Percentiles rank a stretch among this genome's conserved stretches.
Conservation (phyloP, 345 rosid species). For the Brassica nigra region DNA sequence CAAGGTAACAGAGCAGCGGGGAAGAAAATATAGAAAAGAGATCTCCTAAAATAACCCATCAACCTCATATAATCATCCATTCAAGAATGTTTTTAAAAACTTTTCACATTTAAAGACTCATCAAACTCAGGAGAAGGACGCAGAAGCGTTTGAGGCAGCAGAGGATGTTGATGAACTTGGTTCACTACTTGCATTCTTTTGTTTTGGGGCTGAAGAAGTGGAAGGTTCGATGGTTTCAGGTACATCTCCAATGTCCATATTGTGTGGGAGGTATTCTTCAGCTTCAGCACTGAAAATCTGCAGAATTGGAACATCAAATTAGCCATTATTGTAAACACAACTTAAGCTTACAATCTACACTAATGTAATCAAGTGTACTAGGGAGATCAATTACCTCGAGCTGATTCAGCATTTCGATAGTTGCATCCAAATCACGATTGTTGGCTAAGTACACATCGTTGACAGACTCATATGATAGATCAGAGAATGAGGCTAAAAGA, state of each 20-base stretch:
- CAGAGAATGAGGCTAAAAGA: constrained; percentile 65
- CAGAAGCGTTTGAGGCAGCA: constrained; percentile 40
- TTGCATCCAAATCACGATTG: constrained; percentile 67
- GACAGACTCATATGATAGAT: constrained; percentile 71
- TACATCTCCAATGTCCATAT: constrained; percentile 77
- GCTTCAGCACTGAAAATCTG: constrained; percentile 61
- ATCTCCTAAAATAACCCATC: constrained; percentile 31
- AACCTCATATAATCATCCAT: constrained; percentile 27
- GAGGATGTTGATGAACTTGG: constrained; percentile 44
- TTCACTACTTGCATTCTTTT: constrained; percentile 46
- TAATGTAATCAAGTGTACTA: not conserved
- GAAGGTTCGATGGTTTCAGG: constrained; percentile 49
- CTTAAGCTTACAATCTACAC: not conserved
- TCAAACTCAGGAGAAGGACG: constrained; percentile 39
- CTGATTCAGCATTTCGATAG: constrained; percentile 76
- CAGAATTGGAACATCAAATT: constrained; percentile 7
- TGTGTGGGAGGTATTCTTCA: constrained; percentile 56
- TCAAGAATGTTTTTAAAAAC: not conserved
- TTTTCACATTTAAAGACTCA: constrained; percentile 16
- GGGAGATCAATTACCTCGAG: constrained; percentile 65
- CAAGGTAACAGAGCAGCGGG: constrained; percentile 10
- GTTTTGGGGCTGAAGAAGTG: constrained; percentile 46
- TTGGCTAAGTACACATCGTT: constrained; percentile 72
- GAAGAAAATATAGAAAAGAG: not conserved
- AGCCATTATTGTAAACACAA: not conserved